Base-by-base conservation (phyloP, 2,329 filamentous ascomycete species). In the Pseudonectria buxi region DNA sequence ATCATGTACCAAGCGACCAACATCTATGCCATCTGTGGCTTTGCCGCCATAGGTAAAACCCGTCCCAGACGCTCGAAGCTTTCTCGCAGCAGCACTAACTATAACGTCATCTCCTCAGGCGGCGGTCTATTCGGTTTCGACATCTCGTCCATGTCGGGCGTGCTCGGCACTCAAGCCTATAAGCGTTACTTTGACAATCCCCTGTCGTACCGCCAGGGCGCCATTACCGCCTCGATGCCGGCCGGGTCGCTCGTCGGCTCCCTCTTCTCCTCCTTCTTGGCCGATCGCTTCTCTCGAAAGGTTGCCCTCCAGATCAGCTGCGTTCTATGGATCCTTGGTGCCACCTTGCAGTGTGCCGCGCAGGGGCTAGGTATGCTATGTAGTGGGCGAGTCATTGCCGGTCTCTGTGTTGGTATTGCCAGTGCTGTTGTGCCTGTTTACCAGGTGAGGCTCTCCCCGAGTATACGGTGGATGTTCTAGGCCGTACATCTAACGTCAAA, bases 81-180 rank as follows among this genome's bases (percentile, higher is more conserved):
- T n/a, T n/a, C n/a, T n/a, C n/a, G n/a, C n/a, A n/a, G n/a, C n/a
- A n/a, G n/a, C n/a, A n/a, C n/a, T n/a, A n/a, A n/a, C n/a, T n/a
- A n/a, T n/a, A n/a, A n/a, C n/a, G n/a, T n/a, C n/a, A n/a, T n/a
- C 26, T 27, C 32, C 22, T 6, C 69, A 65, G 81, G 81, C 47
- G 82, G 82, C 55, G 76, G 74, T 15, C 67, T 87, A 16, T 87
- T 88, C 52, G 85, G 84, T 49, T 88, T 88, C 55, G 84, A 88
- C 61, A 86, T 88, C 50, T 77, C 74, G 37, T 83, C 79, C 28
- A 86, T 87, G 81, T 79, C 75, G 26, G 76, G 74, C 30, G 75
- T 79, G 15, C 67, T 87, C 26, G 78, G 77, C 22, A 83, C 78
- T 0, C 60, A 77, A 37, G 73, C 79, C 30, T 88, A 88, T 57